Base-by-base conservation (phyloP, 176 grass and related monocot genomes). In the Elymus sibiricus region DNA sequence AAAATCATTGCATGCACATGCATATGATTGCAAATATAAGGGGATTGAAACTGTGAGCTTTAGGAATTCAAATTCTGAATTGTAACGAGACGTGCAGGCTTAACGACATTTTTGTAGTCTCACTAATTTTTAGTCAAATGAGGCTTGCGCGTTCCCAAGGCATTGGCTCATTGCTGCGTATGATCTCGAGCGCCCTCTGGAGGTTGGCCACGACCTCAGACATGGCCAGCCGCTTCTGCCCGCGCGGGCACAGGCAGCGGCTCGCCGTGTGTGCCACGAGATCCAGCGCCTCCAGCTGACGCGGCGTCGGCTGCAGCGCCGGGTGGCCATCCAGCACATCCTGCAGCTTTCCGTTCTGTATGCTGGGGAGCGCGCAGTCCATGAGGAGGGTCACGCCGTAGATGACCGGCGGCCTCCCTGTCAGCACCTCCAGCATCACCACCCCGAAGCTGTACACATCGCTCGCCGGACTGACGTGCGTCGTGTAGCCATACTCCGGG, bases 361-460 rank as follows among this genome's bases (percentile, higher is more conserved):
- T 1, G 15, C 2, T 28, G 1, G 64, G 64, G 3, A 66, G 64
- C 28, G 4, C 29, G 28, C 15, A 66, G 64, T 31, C 16, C 0
- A 34, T 28, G 14, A 76, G 27, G 44, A 76, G 44, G 8, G 44
- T 46, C 5, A 76, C 21, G 74, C 10, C 53, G 74, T 76, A 76
- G 43, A 44, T 44, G 11, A 0, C 43, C 43, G 43, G 43, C 11
- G 43, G 43, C 43, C 43, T 44, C 43, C 51, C 51, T 82, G 67
- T 97, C 89, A 17, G 82, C 88, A 46, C 47, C 14, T 51, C 47
- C 1, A 95, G 37, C 2, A 95, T 40, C n/a, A 95, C 93, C 9
- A 95, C 93, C 0, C 93, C 93, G 55, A 95, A 95, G 83, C 93
- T 92, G 70, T 92, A 95, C 10, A 92, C 88, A 21, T 95, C 93